Percentiles rank a stretch among this genome's conserved stretches.
Conservation (phyloP, 148 eudicot genomes). For the Vaccinium macrocarpon region DNA sequence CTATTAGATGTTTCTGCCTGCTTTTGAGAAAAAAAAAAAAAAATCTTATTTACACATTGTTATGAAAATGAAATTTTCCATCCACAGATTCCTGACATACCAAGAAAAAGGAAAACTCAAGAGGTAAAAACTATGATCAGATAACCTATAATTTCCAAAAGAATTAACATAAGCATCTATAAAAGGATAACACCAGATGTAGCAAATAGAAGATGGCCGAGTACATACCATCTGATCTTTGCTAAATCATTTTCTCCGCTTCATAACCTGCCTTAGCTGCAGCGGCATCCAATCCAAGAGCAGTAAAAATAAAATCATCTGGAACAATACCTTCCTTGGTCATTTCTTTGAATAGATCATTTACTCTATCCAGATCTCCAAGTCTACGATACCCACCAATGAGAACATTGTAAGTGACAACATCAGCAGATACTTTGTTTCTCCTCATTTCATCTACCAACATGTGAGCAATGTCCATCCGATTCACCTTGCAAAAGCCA, state of each 20-base stretch:
- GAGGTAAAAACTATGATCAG: slow-evolving; percentile 3
- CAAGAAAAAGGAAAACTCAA: background rate
- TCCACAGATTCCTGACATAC: background rate
- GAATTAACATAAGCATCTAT: background rate
- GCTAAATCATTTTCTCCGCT: slow-evolving; percentile 18
- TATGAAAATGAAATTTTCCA: background rate
- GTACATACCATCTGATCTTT: slow-evolving; percentile 15
- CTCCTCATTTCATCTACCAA: slow-evolving; percentile 36
- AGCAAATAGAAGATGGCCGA: background rate
- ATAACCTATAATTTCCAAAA: background rate
- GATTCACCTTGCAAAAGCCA: slow-evolving; percentile 37
- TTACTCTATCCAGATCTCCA: slow-evolving; percentile 29
- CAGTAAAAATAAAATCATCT: slow-evolving; percentile 19
- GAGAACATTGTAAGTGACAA: slow-evolving; percentile 33
- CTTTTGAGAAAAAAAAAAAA: background rate
- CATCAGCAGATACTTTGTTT: slow-evolving; percentile 31
- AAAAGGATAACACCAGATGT: background rate
- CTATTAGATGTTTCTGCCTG: background rate
- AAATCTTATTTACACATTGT: background rate
- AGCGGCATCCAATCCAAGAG: slow-evolving; percentile 26
- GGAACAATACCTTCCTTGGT: slow-evolving; percentile 23
- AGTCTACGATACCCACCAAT: slow-evolving; percentile 31
- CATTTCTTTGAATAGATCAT: slow-evolving; percentile 33
- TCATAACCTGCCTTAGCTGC: slow-evolving; percentile 13
- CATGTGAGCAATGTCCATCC: slow-evolving; percentile 33